Evolutionary conservation across 169 alveolate genomes (phyloP), one percentile per base, ranked within the genome.

Genomic region (Amoebophrya sp.): DNA sequence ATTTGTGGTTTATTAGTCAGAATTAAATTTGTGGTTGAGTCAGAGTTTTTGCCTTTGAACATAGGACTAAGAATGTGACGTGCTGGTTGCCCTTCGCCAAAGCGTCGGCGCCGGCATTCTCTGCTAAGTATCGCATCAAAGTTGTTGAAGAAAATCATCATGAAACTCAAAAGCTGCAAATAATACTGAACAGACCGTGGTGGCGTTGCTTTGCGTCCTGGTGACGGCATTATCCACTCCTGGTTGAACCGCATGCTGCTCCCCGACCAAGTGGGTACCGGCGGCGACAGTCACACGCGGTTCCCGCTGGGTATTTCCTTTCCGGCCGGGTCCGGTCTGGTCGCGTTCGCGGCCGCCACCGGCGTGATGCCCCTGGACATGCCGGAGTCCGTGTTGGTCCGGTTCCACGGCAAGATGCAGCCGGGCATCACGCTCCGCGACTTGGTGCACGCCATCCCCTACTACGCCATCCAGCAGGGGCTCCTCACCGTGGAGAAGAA

Each of bases 361-460:
- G 94, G 94, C 29, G 94, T 92, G 40, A 92, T 92, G 94, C 94
- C 94, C 1, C 89, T 92, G 77, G 91, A 92, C 77, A 41, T 92
- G 93, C 93, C 93, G 2, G 93, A 92, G 93, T 89, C 92, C n/a
- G 94, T 92, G 32, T 41, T 92, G 47, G 94, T 92, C 54, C 94
- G 94, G 66, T 92, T 92, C 92, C 40, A 55, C 23, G 94, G 33
- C 1, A 40, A 12, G 40, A 83, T 83, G 90, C 90, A 83, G 90
- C 90, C 90, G 18, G 88, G 88, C n/a, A 25, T 25, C 91, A 92
- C 94, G 0, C 39, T 92, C 77, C 92, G 94, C 18, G 94, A 92
- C 90, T 77, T 92, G 90, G 94, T 92, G 40, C 94, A 92, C 89
- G 94, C 94, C 32, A 92, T 92, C 77, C 94, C 94, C 0, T 89